Evolutionary conservation across 106 monocot species (phyloP), one percentile per base, ranked within the genome.

Genomic region (Alisma plantagoaquatica): DNA sequence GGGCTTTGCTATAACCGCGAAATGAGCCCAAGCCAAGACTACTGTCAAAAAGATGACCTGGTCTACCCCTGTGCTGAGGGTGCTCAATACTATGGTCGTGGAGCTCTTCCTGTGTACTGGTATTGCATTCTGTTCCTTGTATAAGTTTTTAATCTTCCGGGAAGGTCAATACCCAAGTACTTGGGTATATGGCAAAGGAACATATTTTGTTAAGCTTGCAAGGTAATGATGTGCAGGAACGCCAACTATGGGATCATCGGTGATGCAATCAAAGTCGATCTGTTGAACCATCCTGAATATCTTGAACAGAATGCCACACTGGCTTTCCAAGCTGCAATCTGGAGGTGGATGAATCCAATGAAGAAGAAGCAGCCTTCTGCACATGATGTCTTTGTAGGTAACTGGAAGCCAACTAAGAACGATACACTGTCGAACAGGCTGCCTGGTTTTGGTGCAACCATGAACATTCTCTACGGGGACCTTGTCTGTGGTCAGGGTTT

Each of bases 281-380:
- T 87, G n/a, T 43, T 93, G 64, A 60, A 74, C 79, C 82, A 77
- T 56, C 93, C 94, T 6, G 88, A 94, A 42, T 76, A 78, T 44
- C 61, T 94, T 0, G 88, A 94, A 32, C 84, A 84, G 65, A 96
- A 96, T 47, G 84, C 96, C 1, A 89, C 96, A 10, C 20, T 79
- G n/a, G 96, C 88, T 10, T 96, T 96, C 73, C 77, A 84, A 59
- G 73, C 89, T 0, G 88, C 96, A 5, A 78, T 96, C 8, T 84
- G 77, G 77, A 57, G 70, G 63, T 96, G 96, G 93, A 93, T 87
- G 87, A 94, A 64, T 3, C 91, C 91, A 4, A 73, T 73, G 54
- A 84, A 76, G 31, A 94, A 75, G 84, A 87, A 83, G 73, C 94
- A 94, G 63, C 94, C 94, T 19, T 94, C 94, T 2, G 77, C 88